phyloP scores from a whole-genome alignment of 1,139 yeast genomes.

The Protomyces macrosporus region DNA sequence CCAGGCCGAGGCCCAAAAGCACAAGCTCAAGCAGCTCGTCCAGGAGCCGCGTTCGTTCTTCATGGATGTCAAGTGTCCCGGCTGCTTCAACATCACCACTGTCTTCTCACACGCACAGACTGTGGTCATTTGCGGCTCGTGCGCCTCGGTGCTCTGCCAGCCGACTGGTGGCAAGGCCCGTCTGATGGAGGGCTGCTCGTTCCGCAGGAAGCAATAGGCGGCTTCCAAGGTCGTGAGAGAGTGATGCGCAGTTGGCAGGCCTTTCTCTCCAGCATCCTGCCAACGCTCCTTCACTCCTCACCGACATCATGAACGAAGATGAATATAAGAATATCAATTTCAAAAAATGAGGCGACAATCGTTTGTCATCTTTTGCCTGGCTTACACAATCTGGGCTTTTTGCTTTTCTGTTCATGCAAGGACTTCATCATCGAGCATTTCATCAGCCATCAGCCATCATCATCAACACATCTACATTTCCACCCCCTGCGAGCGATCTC shows the following conservation, averaged over 20 bases:
- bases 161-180: conserved; percentile 99
- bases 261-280: no score
- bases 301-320: background rate
- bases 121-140: conserved; percentile 97
- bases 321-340: background rate
- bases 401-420: background rate
- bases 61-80: conserved; percentile 67
- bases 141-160: conserved; percentile 96
- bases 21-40: conserved; percentile 95
- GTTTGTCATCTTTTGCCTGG: background rate
- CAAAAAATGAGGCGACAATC: background rate
- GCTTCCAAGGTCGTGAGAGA: no score
- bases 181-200: conserved; percentile 98
- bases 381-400: background rate
- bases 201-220: conserved; percentile 86
- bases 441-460: background rate
- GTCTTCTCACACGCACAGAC: conserved; percentile 99
- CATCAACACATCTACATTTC: background rate
- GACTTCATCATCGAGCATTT: background rate
- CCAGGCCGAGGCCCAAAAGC: conserved; percentile 92
- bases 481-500: background rate
- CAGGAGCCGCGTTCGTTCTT: conserved; percentile 98
- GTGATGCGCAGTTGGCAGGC: no score
- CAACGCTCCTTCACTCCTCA: no score
- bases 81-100: conserved; percentile 97